Conservation (phyloP, 345 rosid species). For the Pistacia integerrima region DNA sequence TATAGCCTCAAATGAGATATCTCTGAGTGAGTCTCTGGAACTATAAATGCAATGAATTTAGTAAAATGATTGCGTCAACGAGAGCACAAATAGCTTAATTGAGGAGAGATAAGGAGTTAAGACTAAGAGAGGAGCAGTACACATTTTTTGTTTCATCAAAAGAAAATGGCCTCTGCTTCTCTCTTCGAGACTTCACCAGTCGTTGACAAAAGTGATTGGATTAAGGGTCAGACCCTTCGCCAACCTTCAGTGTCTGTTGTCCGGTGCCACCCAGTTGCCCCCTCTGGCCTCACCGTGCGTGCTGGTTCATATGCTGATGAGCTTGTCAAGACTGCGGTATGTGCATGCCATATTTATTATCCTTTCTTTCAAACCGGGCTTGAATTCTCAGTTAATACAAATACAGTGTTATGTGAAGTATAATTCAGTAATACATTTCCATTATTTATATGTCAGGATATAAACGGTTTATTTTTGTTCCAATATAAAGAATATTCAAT, state of each 20-base stretch:
- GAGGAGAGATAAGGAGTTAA: background rate
- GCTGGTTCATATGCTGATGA: constrained; percentile 34
- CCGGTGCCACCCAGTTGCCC: constrained; percentile 15
- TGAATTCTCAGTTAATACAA: background rate
- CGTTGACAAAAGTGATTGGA: constrained; percentile 30
- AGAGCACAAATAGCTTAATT: constrained; percentile 20
- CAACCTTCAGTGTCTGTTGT: constrained; percentile 19
- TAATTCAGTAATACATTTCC: background rate
- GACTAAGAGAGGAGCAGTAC: background rate
- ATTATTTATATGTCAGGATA: too few relatives aligned
- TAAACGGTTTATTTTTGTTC: background rate
- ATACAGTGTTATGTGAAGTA: background rate
- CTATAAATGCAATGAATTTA: constrained; percentile 14
- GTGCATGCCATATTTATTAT: background rate
- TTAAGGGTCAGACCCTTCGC: constrained; percentile 25
- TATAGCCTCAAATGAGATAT: constrained; percentile 36
- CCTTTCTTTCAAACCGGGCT: background rate
- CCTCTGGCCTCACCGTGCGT: constrained; percentile 21
- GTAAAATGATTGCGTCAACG: constrained; percentile 11
- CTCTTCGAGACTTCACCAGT: constrained; percentile 28
- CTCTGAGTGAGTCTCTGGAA: constrained; percentile 12
- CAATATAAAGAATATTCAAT: background rate
- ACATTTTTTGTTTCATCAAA: background rate
- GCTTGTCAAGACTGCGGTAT: constrained; percentile 39
- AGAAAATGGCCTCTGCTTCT: constrained; percentile 30